These are phyloP conservation scores for Mycosphaerella sp. DNA, from an alignment of 2,329 filamentous ascomycete genomes.

Conservation along the genomic window DNA sequence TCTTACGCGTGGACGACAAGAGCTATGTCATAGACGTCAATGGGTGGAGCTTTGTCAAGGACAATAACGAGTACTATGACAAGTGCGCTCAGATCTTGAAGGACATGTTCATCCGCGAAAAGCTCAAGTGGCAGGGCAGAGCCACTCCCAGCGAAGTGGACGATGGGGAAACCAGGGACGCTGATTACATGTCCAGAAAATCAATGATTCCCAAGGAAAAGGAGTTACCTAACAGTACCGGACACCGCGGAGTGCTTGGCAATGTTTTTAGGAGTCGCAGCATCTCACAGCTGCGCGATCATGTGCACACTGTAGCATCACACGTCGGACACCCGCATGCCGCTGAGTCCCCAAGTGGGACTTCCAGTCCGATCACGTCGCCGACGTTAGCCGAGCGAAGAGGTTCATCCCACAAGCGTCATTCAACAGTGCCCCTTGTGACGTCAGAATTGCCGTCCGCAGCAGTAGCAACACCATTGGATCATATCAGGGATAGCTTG, in stretches of 20 bases:
- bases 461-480: slow-evolving; percentile 23
- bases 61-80: slow-evolving; percentile 98
- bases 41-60: slow-evolving; percentile 99
- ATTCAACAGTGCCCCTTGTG: slow-evolving; percentile 19
- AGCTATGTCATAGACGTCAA: slow-evolving; percentile 99
- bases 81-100: slow-evolving; percentile 79
- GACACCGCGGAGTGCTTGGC: slow-evolving; percentile 46
- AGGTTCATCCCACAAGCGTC: slow-evolving; percentile 10
- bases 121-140: slow-evolving; percentile 49
- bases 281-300: slow-evolving; percentile 52
- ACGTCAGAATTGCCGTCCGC: slow-evolving; percentile 29
- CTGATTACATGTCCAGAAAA: slow-evolving; percentile 29
- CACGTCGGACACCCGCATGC: slow-evolving; percentile 23
- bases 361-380: slow-evolving; percentile 38
- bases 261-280: slow-evolving; percentile 59
- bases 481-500: slow-evolving; percentile 8
- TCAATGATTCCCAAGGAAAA: slow-evolving; percentile 26
- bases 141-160: slow-evolving; percentile 26
- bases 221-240: slow-evolving; percentile 14
- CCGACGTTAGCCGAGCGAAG: slow-evolving; percentile 39
- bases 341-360: slow-evolving; percentile 25
- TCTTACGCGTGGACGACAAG: slow-evolving; percentile 77
- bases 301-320: slow-evolving; percentile 26
- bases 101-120: slow-evolving; percentile 81
- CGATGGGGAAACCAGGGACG: slow-evolving; percentile 17